These are phyloP conservation scores for Podospora fimiseda DNA, from an alignment of 495 filamentous ascomycete genomes.

Conservation along the genomic window DNA sequence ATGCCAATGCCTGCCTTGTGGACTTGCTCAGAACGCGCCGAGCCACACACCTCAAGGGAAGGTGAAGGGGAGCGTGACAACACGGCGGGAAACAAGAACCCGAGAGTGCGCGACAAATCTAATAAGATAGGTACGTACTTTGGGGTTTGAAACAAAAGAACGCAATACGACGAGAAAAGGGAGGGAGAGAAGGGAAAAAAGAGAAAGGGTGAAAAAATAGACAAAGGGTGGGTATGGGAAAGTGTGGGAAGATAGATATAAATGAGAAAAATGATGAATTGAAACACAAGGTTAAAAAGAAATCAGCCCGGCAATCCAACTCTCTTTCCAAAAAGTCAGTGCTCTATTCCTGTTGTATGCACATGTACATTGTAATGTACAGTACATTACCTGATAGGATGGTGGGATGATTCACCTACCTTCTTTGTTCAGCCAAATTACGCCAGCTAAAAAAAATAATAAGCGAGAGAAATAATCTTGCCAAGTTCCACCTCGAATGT, in stretches of 20 bases:
- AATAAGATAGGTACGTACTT: too few species aligned
- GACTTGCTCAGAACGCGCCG: neutral
- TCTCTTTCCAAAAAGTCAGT: neutral
- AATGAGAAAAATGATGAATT: conserved; percentile 5
- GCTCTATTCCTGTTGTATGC: neutral
- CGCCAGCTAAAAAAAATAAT: conserved; percentile 6
- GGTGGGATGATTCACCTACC: conserved; percentile 4
- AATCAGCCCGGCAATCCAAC: neutral
- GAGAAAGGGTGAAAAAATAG: conserved; percentile 7
- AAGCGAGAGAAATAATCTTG: neutral
- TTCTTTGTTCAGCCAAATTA: conserved; percentile 16
- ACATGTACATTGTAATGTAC: conserved; percentile 3
- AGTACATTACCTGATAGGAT: neutral
- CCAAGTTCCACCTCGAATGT: neutral
- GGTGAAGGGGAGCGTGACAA: neutral
- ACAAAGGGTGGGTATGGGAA: conserved; percentile 9
- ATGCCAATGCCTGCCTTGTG: neutral
- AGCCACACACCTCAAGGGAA: neutral
- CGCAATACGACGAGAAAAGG: neutral
- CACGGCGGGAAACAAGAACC: neutral
- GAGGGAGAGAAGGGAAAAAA: conserved; percentile 4
- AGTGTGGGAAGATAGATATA: conserved; percentile 1
- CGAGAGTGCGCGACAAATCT: too few species aligned
- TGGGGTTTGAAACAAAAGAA: neutral
- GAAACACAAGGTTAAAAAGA: conserved; percentile 14